phyloP scores from a whole-genome alignment of 1,139 yeast genomes.

The Hansenula lynferdii region DNA sequence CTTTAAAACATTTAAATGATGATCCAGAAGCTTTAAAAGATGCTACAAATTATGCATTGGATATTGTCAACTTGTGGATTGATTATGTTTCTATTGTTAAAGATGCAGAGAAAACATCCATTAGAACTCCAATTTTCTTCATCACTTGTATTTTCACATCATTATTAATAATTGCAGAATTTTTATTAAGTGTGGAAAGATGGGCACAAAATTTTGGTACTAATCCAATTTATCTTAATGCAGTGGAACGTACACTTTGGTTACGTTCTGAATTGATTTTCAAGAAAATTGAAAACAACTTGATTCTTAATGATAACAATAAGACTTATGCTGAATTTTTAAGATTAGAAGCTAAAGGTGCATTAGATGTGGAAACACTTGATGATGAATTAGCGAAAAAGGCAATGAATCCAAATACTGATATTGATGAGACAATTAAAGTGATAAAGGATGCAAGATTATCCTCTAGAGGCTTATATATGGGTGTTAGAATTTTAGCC shows the following conservation, averaged over 20 bases:
- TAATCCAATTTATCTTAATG: slow-evolving; percentile 23
- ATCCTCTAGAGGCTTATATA: slow-evolving; percentile 51
- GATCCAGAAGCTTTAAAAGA: slow-evolving; percentile 58
- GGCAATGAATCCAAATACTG: slow-evolving; percentile 38
- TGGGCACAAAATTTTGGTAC: slow-evolving; percentile 33
- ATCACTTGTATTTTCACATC: slow-evolving; percentile 64
- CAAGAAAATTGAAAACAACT: slow-evolving; percentile 50
- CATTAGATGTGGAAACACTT: slow-evolving; percentile 42
- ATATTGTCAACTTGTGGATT: slow-evolving; percentile 62
- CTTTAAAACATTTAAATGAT: slow-evolving; percentile 35
- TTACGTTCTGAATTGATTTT: slow-evolving; percentile 34
- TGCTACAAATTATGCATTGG: slow-evolving; percentile 51
- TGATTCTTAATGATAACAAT: slow-evolving; percentile 39
- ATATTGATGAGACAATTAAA: slow-evolving; percentile 34
- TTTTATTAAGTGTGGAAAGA: slow-evolving; percentile 48
- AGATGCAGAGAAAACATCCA: slow-evolving; percentile 58
- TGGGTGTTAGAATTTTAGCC: slow-evolving; percentile 69
- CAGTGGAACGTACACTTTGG: slow-evolving; percentile 34
- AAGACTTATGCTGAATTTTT: slow-evolving; percentile 52
- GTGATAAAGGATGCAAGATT: slow-evolving; percentile 44
- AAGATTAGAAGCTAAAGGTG: slow-evolving; percentile 50
- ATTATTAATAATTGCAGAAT: slow-evolving; percentile 55
- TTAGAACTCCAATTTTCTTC: slow-evolving; percentile 71
- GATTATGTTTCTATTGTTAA: slow-evolving; percentile 58
- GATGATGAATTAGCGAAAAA: slow-evolving; percentile 39